phyloP scores from a whole-genome alignment of 176 grass and related monocot species.

The Aechmea fasciata region DNA sequence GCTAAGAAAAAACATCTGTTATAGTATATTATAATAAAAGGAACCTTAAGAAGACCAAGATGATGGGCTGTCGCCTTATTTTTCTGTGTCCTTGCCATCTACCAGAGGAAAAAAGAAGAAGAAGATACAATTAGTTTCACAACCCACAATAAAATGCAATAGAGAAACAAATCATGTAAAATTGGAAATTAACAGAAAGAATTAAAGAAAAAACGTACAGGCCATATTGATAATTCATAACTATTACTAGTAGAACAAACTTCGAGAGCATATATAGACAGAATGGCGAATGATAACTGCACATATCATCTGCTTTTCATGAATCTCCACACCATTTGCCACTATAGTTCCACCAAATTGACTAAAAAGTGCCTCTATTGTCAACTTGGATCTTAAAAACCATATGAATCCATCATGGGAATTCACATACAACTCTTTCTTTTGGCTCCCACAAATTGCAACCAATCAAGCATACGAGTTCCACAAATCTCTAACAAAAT shows the following conservation, averaged over 20 bases:
- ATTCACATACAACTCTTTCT: background rate
- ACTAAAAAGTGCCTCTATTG: too few relatives aligned
- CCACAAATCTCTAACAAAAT: background rate
- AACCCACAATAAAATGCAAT: too few relatives aligned
- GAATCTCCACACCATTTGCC: too few relatives aligned
- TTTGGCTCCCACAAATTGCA: background rate
- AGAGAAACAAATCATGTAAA: slow-evolving; percentile 1
- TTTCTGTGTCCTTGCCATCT: slow-evolving; percentile 96
- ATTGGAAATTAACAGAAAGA: background rate
- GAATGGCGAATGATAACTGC: too few relatives aligned
- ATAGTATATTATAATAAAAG: background rate
- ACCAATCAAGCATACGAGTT: background rate
- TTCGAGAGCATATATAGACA: too few relatives aligned
- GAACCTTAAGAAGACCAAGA: slow-evolving; percentile 91
- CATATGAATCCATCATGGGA: too few relatives aligned
- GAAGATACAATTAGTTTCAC: background rate
- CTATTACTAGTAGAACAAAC: too few relatives aligned
- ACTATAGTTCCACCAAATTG: too few relatives aligned
- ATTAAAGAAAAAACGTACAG: background rate
- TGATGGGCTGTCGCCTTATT: slow-evolving; percentile 98
- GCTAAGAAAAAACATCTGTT: background rate
- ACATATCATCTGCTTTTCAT: too few relatives aligned
- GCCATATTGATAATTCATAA: too few relatives aligned
- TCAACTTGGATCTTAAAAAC: too few relatives aligned
- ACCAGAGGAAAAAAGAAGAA: slow-evolving; percentile 8